phyloP scores from a whole-genome alignment of 1,139 yeast species.

The Magnusiomyces magnusii region DNA sequence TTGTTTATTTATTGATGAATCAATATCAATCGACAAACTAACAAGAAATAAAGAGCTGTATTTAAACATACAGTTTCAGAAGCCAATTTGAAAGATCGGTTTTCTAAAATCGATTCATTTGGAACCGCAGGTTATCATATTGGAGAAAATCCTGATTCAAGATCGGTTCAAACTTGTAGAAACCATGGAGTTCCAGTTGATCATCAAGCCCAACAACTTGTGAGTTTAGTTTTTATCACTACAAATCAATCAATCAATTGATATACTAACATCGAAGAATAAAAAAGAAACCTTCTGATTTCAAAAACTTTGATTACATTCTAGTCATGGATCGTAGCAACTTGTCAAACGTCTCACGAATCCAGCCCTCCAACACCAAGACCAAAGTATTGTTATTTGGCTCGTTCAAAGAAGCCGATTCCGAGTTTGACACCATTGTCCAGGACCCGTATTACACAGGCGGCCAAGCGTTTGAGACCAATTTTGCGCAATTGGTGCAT shows the following conservation, averaged over 20 bases:
- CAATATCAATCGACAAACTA: neutral
- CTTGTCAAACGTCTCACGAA: conserved; percentile 47
- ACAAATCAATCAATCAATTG: neutral
- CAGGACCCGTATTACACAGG: conserved; percentile 95
- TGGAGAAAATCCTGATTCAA: conserved; percentile 73
- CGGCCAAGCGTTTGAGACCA: conserved; percentile 66
- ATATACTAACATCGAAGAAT: neutral
- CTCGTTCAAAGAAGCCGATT: conserved; percentile 54
- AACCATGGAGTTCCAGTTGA: conserved; percentile 66
- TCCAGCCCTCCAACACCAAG: conserved; percentile 49
- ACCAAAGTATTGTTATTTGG: conserved; percentile 54
- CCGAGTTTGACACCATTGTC: conserved; percentile 48
- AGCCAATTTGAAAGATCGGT: conserved; percentile 37
- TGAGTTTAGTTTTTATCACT: conserved; percentile 2
- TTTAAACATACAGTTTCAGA: conserved; percentile 57
- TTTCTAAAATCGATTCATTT: conserved; percentile 66
- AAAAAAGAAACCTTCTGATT: conserved; percentile 39
- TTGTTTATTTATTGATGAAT: neutral
- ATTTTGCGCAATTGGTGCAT: conserved; percentile 64
- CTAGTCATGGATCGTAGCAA: conserved; percentile 81
- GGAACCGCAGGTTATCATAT: conserved; percentile 83
- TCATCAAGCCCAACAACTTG: conserved; percentile 70
- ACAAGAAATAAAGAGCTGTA: conserved; percentile 44
- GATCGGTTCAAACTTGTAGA: conserved; percentile 63
- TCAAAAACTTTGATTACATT: conserved; percentile 67